Evolutionary conservation across 31 red algal species (phyloP).

Genomic region (Pterothamnion heteromorphum): DNA sequence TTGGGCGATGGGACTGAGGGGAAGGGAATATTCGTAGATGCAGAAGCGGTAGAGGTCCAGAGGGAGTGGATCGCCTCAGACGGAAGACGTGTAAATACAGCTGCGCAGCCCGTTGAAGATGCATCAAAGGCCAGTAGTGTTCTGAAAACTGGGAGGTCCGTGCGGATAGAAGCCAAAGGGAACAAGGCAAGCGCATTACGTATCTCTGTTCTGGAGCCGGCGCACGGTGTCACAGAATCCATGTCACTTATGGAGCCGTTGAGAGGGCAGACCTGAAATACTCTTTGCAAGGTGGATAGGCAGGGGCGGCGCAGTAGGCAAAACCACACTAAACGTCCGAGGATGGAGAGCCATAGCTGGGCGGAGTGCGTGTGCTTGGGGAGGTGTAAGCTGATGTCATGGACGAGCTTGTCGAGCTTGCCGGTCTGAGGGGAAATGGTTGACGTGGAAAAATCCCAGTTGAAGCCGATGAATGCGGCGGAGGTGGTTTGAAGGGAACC

Average conservation of each 20-base stretch:
- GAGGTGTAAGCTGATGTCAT: too few species aligned
- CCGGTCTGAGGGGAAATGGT: neutral
- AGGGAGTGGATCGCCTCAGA: neutral
- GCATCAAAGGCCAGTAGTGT: constrained; percentile 2
- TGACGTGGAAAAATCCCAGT: neutral
- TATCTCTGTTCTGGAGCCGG: constrained; percentile 2
- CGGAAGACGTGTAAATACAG: neutral
- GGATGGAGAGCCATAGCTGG: too few species aligned
- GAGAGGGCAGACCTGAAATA: too few species aligned
- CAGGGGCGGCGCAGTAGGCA: too few species aligned
- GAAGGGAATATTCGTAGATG: neutral
- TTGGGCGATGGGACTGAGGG: neutral
- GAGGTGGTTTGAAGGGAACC: too few species aligned
- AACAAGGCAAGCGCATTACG: neutral
- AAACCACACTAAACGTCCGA: too few species aligned
- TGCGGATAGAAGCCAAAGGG: neutral
- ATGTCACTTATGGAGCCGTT: too few species aligned
- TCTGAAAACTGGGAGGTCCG: neutral
- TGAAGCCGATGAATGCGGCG: neutral
- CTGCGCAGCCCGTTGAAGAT: neutral
- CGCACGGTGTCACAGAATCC: too few species aligned
- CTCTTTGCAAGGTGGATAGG: too few species aligned
- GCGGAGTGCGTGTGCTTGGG: too few species aligned
- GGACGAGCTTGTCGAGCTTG: neutral
- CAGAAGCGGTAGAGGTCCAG: neutral